phyloP scores from a whole-genome alignment of 1,284 basidiomycete genomes.

The Ganoderma multipileum region DNA sequence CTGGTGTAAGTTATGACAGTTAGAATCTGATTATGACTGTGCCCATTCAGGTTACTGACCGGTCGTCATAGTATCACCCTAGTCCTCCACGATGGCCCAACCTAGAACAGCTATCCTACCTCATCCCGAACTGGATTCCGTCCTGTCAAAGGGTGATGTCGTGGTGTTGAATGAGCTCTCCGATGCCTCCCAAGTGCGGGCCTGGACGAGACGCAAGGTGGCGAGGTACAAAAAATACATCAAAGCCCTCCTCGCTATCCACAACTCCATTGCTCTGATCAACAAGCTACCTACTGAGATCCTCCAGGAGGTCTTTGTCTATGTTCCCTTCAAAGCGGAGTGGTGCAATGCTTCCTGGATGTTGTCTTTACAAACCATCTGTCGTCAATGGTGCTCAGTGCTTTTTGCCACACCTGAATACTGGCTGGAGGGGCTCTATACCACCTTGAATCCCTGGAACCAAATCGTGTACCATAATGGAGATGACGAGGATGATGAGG shows the following conservation, averaged over 20 bases:
- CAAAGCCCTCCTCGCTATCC: not conserved
- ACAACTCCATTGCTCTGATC: not conserved
- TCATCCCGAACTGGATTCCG: no score
- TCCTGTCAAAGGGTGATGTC: no score
- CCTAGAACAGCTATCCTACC: no score
- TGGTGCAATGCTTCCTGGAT: not conserved
- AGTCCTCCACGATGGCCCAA: no score
- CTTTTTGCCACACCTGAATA: not conserved
- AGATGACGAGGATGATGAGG: not conserved
- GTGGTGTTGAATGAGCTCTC: not conserved
- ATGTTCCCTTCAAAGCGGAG: not conserved
- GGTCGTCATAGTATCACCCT: no score
- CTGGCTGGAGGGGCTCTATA: not conserved
- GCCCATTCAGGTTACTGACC: not conserved
- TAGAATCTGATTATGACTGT: not conserved
- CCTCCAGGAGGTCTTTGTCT: not conserved
- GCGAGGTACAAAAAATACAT: not conserved
- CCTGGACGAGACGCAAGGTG: not conserved
- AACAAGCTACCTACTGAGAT: slow-evolving; percentile 5
- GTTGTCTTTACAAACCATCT: not conserved
- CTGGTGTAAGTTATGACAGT: not conserved
- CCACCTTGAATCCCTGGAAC: not conserved
- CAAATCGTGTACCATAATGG: not conserved
- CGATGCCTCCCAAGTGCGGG: not conserved
- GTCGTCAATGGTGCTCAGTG: slow-evolving; percentile 3